Conservation (phyloP, 2,329 filamentous ascomycete species). For the Fusarium sp. region DNA sequence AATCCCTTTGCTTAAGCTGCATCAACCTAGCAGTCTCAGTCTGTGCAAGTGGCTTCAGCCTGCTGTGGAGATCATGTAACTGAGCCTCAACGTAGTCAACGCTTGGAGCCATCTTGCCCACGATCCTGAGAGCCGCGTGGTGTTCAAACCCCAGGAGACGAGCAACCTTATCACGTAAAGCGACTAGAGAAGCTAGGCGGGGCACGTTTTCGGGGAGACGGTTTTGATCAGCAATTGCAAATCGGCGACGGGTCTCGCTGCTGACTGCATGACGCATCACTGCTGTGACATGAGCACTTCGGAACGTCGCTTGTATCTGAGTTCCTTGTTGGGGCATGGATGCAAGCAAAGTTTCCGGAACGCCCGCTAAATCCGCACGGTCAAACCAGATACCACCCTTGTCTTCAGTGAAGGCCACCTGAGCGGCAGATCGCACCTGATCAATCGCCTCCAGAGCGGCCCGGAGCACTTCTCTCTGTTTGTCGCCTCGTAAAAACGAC, state of each 20-base stretch:
- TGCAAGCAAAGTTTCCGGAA: neutral
- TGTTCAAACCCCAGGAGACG: neutral
- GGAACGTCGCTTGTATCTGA: neutral
- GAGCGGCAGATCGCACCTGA: neutral
- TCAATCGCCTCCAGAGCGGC: neutral
- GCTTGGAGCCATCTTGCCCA: neutral
- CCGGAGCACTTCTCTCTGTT: neutral
- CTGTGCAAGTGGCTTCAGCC: fast-evolving
- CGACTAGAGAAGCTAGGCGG: neutral
- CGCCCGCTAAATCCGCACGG: neutral
- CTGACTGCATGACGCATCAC: neutral
- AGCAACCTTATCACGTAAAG: neutral
- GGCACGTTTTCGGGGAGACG: neutral
- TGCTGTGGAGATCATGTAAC: neutral
- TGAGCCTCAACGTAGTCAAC: neutral
- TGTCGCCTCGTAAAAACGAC: neutral
- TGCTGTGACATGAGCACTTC: neutral
- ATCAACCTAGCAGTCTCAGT: neutral
- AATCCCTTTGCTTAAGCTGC: neutral
- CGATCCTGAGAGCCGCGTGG: neutral
- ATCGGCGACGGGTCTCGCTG: neutral
- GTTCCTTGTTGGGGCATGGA: neutral
- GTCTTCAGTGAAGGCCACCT: neutral
- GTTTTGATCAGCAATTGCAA: neutral
- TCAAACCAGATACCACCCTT: neutral